A percentile compares a stretch with the other conserved stretches of the same genome.
Evolutionary conservation across 441 rosid species (phyloP).

Genomic region (Bocquillonia castaneifolia): DNA sequence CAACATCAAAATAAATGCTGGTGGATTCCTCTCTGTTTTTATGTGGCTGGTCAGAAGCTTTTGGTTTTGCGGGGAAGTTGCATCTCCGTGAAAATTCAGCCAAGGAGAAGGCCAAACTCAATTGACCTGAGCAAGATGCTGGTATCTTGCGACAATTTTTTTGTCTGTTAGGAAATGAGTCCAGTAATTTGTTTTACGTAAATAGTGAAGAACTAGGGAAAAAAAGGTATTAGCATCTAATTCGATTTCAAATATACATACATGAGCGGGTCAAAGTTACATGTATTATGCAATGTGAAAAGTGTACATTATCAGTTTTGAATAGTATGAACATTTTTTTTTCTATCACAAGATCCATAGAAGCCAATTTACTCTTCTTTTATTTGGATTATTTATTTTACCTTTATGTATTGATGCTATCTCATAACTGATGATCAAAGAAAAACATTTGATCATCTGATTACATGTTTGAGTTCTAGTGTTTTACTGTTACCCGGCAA

Average conservation of each 20-base stretch:
- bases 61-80: slow-evolving; percentile 24
- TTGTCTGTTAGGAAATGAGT: slow-evolving; percentile 25
- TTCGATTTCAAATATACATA: slow-evolving; percentile 29
- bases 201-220: slow-evolving; percentile 34
- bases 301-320: slow-evolving; percentile 57
- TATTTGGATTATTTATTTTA: too few species aligned
- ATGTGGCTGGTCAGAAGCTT: slow-evolving; percentile 27
- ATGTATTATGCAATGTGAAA: slow-evolving; percentile 30
- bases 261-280: slow-evolving; percentile 28
- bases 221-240: slow-evolving; percentile 20
- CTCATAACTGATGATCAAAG: too few species aligned
- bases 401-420: too few species aligned
- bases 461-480: too few species aligned
- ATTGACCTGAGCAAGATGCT: slow-evolving; percentile 36
- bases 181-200: slow-evolving; percentile 36
- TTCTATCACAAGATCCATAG: not conserved
- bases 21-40: slow-evolving; percentile 18
- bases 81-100: slow-evolving; percentile 21
- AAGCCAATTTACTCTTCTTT: too few species aligned
- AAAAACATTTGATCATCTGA: too few species aligned
- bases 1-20: slow-evolving; percentile 28
- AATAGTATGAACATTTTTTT: slow-evolving; percentile 25
- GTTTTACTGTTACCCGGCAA: too few species aligned
- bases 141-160: slow-evolving; percentile 34
- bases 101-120: slow-evolving; percentile 33